A percentile compares a stretch with the other conserved stretches of the same genome.
These are phyloP conservation scores for Aspergillus eucalypticola DNA, from an alignment of 2,329 filamentous ascomycete species.

Conservation along the genomic window DNA sequence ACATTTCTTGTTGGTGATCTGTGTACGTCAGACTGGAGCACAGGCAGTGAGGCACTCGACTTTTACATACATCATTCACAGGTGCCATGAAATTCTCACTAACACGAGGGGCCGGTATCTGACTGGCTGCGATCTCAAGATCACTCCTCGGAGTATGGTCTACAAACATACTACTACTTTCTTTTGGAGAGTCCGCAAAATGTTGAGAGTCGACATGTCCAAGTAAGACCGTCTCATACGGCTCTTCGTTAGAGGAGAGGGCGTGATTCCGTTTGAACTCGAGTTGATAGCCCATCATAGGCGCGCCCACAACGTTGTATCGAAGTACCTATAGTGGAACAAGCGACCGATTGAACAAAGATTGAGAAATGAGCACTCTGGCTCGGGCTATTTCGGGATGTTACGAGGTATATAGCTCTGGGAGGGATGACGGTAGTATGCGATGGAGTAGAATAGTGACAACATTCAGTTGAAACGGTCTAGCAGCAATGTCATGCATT, in stretches of 20 bases:
- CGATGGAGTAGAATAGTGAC: neutral
- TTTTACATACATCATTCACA: conserved; percentile 33
- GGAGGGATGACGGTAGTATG: conserved; percentile 18
- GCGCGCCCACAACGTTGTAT: conserved; percentile 37
- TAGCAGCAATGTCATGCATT: neutral
- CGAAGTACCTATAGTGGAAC: conserved; percentile 25
- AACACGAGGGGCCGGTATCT: conserved; percentile 31
- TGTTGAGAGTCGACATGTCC: conserved; percentile 25
- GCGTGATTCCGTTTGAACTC: conserved; percentile 34
- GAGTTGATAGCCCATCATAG: conserved; percentile 33
- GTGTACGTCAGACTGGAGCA: neutral
- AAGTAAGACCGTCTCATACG: conserved; percentile 20
- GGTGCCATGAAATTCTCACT: conserved; percentile 38
- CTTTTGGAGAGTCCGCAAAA: conserved; percentile 20
- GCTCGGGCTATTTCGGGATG: conserved; percentile 22
- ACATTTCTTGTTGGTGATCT: conserved; percentile 35
- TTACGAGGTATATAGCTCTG: conserved; percentile 27
- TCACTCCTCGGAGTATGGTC: conserved; percentile 26
- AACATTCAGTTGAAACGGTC: too few species aligned
- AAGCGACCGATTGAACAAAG: conserved; percentile 26
- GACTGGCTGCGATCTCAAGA: conserved; percentile 30
- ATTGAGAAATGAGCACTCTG: conserved; percentile 35
- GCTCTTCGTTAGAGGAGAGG: conserved; percentile 12
- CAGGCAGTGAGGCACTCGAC: neutral
- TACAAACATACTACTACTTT: neutral